These are phyloP conservation scores for Epicoccum sorghinum DNA, from an alignment of 2,329 filamentous ascomycete species.

Conservation along the genomic window DNA sequence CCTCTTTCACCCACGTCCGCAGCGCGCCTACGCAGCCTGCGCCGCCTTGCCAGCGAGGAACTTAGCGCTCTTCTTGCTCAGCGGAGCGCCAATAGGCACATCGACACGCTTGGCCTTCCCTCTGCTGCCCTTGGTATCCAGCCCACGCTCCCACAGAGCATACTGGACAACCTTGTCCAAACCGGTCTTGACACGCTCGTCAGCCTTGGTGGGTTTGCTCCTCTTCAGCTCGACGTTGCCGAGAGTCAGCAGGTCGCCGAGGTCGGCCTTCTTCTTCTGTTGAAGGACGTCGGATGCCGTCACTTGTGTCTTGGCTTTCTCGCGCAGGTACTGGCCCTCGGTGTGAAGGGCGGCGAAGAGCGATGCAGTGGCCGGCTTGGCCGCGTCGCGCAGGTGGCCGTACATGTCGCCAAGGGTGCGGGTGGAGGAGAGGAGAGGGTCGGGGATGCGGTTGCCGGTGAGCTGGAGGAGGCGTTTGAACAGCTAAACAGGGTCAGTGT, in stretches of 20 bases:
- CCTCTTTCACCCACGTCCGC: too few species aligned
- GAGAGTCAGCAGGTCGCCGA: slow-evolving; percentile 34
- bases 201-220: slow-evolving; percentile 70
- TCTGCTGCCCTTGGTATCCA: slow-evolving; percentile 7
- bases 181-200: slow-evolving; percentile 74
- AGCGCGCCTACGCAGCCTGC: background rate
- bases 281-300: background rate
- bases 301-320: slow-evolving; percentile 9
- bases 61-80: slow-evolving; percentile 4
- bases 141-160: slow-evolving; percentile 58
- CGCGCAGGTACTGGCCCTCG: slow-evolving; percentile 30
- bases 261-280: slow-evolving; percentile 19
- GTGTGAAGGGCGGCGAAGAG: slow-evolving; percentile 65
- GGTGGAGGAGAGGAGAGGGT: slow-evolving; percentile 63
- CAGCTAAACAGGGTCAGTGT: slow-evolving; percentile 60
- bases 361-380: slow-evolving; percentile 56
- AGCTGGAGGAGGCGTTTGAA: slow-evolving; percentile 81
- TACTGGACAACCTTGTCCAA: slow-evolving; percentile 80
- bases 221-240: slow-evolving; percentile 72
- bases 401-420: slow-evolving; percentile 48
- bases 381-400: slow-evolving; percentile 41
- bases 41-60: slow-evolving; percentile 1
- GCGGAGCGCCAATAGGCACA: slow-evolving; percentile 8
- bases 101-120: background rate
- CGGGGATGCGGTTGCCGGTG: slow-evolving; percentile 76